phyloP scores from a whole-genome alignment of 2,329 filamentous ascomycete species.

The Microdochium paspali region DNA sequence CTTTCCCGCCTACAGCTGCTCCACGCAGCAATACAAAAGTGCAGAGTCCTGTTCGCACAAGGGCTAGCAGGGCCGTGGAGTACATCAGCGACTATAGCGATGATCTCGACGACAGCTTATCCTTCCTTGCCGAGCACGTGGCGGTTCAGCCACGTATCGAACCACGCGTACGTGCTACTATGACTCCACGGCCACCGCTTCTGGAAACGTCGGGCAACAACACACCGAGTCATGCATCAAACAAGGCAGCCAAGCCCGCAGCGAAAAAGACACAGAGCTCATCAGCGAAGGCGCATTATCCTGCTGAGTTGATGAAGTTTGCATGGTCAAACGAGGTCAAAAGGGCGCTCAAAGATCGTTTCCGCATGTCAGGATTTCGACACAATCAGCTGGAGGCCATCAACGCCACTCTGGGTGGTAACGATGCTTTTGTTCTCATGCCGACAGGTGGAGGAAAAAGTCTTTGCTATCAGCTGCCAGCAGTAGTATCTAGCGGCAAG shows the following conservation, averaged over 20 bases:
- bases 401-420: conserved; percentile 78
- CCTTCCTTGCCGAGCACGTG: conserved; percentile 31
- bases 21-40: conserved; percentile 6
- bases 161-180: background rate
- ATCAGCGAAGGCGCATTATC: conserved; percentile 25
- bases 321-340: conserved; percentile 84
- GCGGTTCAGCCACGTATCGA: background rate
- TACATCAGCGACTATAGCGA: conserved; percentile 35
- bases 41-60: conserved; percentile 1
- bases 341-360: conserved; percentile 69
- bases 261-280: conserved; percentile 21
- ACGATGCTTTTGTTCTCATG: conserved; percentile 94
- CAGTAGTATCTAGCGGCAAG: conserved; percentile 69
- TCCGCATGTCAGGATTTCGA: conserved; percentile 78
- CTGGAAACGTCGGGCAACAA: conserved; percentile 39
- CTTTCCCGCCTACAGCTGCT: background rate
- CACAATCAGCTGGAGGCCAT: conserved; percentile 92
- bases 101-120: conserved; percentile 33
- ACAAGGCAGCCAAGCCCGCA: conserved; percentile 8
- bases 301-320: conserved; percentile 49
- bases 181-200: conserved; percentile 25
- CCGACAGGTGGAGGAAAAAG: conserved; percentile 96
- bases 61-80: conserved; percentile 20
- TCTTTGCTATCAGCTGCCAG: conserved; percentile 89
- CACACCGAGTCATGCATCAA: conserved; percentile 23